These are phyloP conservation scores for Yamadazyma sp. DNA, from an alignment of 805 yeast genomes.

Conservation along the genomic window DNA sequence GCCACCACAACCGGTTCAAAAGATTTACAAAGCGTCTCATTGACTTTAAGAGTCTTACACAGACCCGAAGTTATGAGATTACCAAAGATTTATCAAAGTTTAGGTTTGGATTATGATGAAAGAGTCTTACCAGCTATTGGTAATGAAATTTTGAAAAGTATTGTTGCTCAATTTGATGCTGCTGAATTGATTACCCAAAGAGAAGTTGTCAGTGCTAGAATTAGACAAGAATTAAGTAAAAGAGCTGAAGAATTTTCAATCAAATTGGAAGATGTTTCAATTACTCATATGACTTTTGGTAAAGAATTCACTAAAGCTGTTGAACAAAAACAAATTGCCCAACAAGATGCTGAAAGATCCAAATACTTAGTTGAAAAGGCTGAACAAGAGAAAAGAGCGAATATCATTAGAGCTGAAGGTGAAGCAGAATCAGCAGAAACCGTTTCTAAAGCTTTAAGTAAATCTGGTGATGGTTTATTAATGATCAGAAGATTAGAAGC, in stretches of 20 bases:
- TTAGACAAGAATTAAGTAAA: slow-evolving; percentile 77
- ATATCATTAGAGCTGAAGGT: slow-evolving; percentile 96
- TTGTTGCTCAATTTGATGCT: slow-evolving; percentile 93
- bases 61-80: slow-evolving; percentile 84
- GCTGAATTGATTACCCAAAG: slow-evolving; percentile 97
- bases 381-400: slow-evolving; percentile 94
- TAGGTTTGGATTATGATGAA: slow-evolving; percentile 94
- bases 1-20: slow-evolving; percentile 95
- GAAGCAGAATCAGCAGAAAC: slow-evolving; percentile 98
- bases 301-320: slow-evolving; percentile 96
- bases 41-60: slow-evolving; percentile 89
- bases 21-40: slow-evolving; percentile 92
- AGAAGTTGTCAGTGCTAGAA: slow-evolving; percentile 87
- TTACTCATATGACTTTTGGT: slow-evolving; percentile 97
- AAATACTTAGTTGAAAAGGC: slow-evolving; percentile 91
- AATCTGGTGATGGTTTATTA: slow-evolving; percentile 94
- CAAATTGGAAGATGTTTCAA: slow-evolving; percentile 92
- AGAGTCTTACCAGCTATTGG: slow-evolving; percentile 91
- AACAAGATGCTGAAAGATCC: slow-evolving; percentile 98
- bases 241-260: slow-evolving; percentile 90
- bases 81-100: slow-evolving; percentile 83
- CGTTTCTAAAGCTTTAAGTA: slow-evolving; percentile 86
- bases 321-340: slow-evolving; percentile 98
- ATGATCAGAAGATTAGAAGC: slow-evolving; percentile 95
- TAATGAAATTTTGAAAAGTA: slow-evolving; percentile 83